A percentile compares a stretch with the other conserved stretches of the same genome.
Conservation (phyloP, 1,284 basidiomycete genomes). For the Bjerkandera adusta region DNA sequence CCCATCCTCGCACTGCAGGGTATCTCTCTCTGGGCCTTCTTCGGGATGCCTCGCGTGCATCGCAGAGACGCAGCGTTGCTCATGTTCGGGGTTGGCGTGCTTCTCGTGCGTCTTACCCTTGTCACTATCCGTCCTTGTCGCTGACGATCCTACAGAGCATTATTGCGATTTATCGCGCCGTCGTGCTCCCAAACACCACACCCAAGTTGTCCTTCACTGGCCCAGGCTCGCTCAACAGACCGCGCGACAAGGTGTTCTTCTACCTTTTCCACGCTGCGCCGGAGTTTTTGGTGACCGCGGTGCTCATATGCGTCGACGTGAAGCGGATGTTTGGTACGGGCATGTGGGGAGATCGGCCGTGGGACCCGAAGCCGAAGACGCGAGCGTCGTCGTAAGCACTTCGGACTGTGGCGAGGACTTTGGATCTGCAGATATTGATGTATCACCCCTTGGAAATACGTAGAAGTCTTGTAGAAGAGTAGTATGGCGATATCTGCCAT, state of each 20-base stretch:
- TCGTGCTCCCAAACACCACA: constrained; percentile 35
- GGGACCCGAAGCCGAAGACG: background rate
- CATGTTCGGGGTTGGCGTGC: constrained; percentile 6
- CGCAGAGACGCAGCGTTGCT: background rate
- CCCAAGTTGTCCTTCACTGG: constrained; percentile 31
- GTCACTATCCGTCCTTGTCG: background rate
- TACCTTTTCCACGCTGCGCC: constrained; percentile 44
- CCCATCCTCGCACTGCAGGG: background rate
- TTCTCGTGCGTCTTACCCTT: constrained; percentile 11
- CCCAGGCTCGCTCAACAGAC: constrained; percentile 34
- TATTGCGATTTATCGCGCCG: constrained; percentile 38
- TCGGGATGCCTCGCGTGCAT: background rate
- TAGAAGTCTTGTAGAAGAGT: too few species aligned
- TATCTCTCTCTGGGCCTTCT: background rate
- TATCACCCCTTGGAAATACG: too few species aligned
- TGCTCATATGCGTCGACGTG: constrained; percentile 35
- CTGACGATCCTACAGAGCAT: constrained; percentile 17
- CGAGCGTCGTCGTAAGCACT: too few species aligned
- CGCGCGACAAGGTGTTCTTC: constrained; percentile 38
- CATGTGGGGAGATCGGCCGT: background rate
- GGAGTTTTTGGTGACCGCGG: constrained; percentile 36
- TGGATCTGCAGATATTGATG: too few species aligned
- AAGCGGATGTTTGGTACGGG: constrained; percentile 29
- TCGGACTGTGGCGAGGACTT: too few species aligned
- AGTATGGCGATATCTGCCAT: too few species aligned